Evolutionary conservation across 2,329 filamentous ascomycete genomes (phyloP), one percentile per base, ranked within the genome.

Genomic region (Passalora sequoiae): DNA sequence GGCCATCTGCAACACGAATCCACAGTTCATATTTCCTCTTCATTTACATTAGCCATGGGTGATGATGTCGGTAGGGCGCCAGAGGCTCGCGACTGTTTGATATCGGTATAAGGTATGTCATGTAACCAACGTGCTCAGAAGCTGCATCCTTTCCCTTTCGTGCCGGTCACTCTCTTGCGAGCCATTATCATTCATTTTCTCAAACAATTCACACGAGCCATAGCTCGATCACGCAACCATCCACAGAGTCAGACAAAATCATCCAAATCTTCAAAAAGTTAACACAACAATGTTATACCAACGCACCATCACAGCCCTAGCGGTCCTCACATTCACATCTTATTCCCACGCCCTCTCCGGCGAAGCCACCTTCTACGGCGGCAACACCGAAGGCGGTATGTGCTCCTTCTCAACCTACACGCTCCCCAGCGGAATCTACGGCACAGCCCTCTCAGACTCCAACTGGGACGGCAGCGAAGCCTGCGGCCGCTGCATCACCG

Each of bases 331-430:
- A 15, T 32, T n/a, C n/a, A n/a, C n/a, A n/a, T n/a, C n/a, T n/a
- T n/a, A n/a, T n/a, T n/a, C n/a, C n/a, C n/a, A n/a, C n/a, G n/a
- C 45, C 20, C 36, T 53, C 33, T 46, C 49, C 29, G 56, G 54
- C 28, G 21, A 51, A 27, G 55, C 53, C 9, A 57, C 54, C 13
- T 57, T 53, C 48, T 58, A 59, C 32, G 56, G 56, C 17, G 57
- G 57, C 22, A 58, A 60, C 40, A 51, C 45, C 2, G 61, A 64
- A 4, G 80, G 80, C 28, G 81, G 81, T 49, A 73, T 71, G 46
- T 86, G 81, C 64, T 78, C 75, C 9, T 83, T 84, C 69, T 68
- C 70, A 6, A 76, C 72, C 38, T 83, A 83, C 66, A 80, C 72
- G 2, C 66, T 84, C 19, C 80, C 81, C 5, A 67, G 72, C 8